A percentile compares a stretch with the other conserved stretches of the same genome.
phyloP scores from a whole-genome alignment of 768 basidiomycete genomes.

The Psilocybe cyanescens region DNA sequence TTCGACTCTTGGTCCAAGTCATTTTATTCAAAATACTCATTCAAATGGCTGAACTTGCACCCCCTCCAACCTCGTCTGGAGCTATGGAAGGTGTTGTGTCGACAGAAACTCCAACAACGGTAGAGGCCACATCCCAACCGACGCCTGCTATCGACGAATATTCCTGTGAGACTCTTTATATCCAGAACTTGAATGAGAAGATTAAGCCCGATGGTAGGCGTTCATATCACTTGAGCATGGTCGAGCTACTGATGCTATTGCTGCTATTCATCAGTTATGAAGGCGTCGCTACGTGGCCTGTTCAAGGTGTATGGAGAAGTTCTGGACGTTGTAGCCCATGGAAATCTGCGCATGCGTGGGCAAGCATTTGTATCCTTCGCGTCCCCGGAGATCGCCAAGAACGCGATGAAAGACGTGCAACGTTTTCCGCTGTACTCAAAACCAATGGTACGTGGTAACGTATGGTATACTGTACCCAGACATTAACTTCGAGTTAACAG shows the following conservation, averaged over 20 bases:
- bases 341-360: conserved; percentile 95
- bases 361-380: conserved; percentile 97
- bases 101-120: conserved; percentile 3
- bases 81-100: conserved; percentile 37
- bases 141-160: conserved; percentile 23
- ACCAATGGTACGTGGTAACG: conserved; percentile 74
- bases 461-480: not conserved
- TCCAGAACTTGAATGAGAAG: conserved; percentile 96
- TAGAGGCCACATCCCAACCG: conserved; percentile 18
- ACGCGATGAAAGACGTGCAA: conserved; percentile 90
- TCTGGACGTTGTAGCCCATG: conserved; percentile 93
- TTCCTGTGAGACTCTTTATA: conserved; percentile 87
- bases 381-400: conserved; percentile 78
- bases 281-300: conserved; percentile 82
- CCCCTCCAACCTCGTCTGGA: conserved; percentile 23
- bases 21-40: conserved; percentile 3
- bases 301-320: conserved; percentile 96
- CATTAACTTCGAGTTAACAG: conserved; percentile 40
- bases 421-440: conserved; percentile 96
- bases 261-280: conserved; percentile 63
- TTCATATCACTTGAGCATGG: conserved; percentile 4
- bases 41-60: conserved; percentile 25
- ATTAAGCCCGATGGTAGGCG: conserved; percentile 75
- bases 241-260: not conserved
- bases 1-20: not conserved